Percentiles rank a stretch among this genome's conserved stretches.
Evolutionary conservation across 352 stramenopile species (phyloP).

Genomic region (Nothophytophthora sp.): DNA sequence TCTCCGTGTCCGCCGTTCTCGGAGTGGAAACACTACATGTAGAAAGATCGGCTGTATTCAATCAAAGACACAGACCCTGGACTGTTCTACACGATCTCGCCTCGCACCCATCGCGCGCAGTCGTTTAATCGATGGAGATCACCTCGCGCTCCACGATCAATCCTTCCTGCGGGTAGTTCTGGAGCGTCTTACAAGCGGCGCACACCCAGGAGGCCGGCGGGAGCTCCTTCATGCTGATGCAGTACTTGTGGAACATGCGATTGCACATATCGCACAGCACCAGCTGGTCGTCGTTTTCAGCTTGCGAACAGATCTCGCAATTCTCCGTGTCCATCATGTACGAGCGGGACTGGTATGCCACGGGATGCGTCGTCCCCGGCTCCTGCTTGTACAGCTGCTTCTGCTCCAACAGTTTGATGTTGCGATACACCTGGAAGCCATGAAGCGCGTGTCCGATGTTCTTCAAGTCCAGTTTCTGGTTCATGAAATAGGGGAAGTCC

Average conservation of each 20-base stretch:
- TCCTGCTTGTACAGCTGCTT: slow-evolving; percentile 76
- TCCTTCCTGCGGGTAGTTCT: slow-evolving; percentile 64
- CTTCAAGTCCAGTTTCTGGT: slow-evolving; percentile 78
- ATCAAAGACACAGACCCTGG: slow-evolving; percentile 15
- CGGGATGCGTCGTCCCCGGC: slow-evolving; percentile 50
- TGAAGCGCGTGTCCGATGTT: slow-evolving; percentile 84
- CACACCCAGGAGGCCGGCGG: slow-evolving; percentile 83
- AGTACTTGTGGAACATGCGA: slow-evolving; percentile 84
- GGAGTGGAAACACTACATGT: background rate
- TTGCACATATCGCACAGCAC: slow-evolving; percentile 85
- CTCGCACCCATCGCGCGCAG: slow-evolving; percentile 8
- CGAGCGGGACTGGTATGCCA: slow-evolving; percentile 65
- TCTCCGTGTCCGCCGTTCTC: too few species aligned
- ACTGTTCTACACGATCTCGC: slow-evolving; percentile 7
- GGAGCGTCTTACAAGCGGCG: slow-evolving; percentile 65
- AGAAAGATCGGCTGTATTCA: slow-evolving; percentile 13
- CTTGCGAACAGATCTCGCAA: slow-evolving; percentile 58
- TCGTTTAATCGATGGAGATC: slow-evolving; percentile 67
- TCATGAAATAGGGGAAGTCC: slow-evolving; percentile 81
- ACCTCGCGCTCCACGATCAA: slow-evolving; percentile 50
- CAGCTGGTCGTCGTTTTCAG: slow-evolving; percentile 69
- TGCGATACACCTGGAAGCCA: slow-evolving; percentile 80
- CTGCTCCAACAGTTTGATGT: slow-evolving; percentile 79
- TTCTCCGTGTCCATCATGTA: slow-evolving; percentile 77
- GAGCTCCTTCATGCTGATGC: slow-evolving; percentile 76